Base-by-base conservation (phyloP, 768 basidiomycete species). In the Boletus tomentosulus region DNA sequence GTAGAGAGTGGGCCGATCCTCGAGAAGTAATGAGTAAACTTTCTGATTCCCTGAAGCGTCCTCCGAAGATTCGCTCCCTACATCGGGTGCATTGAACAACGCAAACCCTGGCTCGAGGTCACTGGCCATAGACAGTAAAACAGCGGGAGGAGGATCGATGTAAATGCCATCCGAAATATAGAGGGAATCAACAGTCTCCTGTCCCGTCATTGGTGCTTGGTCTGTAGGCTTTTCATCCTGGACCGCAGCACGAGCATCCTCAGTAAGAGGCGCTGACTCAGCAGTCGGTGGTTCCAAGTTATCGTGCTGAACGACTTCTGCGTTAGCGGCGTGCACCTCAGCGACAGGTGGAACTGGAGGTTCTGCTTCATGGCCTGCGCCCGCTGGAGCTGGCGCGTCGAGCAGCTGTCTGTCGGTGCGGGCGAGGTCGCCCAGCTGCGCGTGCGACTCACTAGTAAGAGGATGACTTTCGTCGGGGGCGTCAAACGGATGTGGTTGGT, bases 91-190 rank as follows among this genome's bases (percentile, higher is more conserved):
- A 62, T 83, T 88, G 70, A 87, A 88, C 44, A 86, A 69, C 51
- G 72, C 78, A 57, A 76, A 74, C 31, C 75, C 69, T 37, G 68
- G 58, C 19, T 72, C 73, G 45, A 73, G 74, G 33, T 80, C 59
- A 34, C 77, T 73, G 30, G 61, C 55, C 24, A 78, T 45, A 9
- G 72, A 72, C 33, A 88, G 64, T 34, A 87, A 71, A 42, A 88
- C 84, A 15, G 85, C 76, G 12, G 87, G 87, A 27, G 87, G 87
- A 28, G 85, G 84, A 55, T 88, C 87, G 48, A 87, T 86, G 66
- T 83, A 87, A 44, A 86, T 82, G 28, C 81, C 87, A 62, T 83
- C 82, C 25, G 79, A 82, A 50, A 82, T 79, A 66, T 81, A 78
- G 63, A 81, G 80, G n/a, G 78, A 79, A 66, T 84, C 76, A 48